phyloP scores from a whole-genome alignment of 192 early-diverging fungal species.

The Linnemannia zychae region DNA sequence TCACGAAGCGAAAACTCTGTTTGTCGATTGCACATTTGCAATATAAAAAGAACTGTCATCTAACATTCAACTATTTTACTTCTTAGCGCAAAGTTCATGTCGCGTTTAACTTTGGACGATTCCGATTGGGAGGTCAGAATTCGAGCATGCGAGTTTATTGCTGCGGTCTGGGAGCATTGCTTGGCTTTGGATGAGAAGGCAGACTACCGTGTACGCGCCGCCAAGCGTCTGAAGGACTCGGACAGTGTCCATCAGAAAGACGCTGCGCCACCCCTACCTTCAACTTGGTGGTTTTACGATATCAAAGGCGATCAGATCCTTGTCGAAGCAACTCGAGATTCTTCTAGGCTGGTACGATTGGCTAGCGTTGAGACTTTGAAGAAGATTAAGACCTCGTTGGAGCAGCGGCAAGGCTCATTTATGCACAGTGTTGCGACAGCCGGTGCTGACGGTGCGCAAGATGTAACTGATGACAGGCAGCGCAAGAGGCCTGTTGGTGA shows the following conservation, averaged over 20 bases:
- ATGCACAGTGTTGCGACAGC: neutral
- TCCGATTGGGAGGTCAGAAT: slow-evolving; percentile 66
- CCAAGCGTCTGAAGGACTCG: slow-evolving; percentile 41
- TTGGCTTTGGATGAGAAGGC: slow-evolving; percentile 39
- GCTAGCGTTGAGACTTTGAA: slow-evolving; percentile 49
- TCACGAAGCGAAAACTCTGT: too few relatives aligned
- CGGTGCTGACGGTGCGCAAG: neutral
- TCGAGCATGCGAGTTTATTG: slow-evolving; percentile 61
- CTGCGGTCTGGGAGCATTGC: slow-evolving; percentile 61
- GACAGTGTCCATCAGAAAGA: neutral
- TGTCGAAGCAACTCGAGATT: slow-evolving; percentile 48
- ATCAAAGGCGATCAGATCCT: slow-evolving; percentile 61
- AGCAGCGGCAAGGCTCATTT: slow-evolving; percentile 11
- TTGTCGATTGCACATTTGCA: too few relatives aligned
- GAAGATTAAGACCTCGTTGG: slow-evolving; percentile 30
- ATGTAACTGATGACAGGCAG: slow-evolving; percentile 26
- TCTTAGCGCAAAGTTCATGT: slow-evolving; percentile 55
- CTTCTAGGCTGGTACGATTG: slow-evolving; percentile 40
- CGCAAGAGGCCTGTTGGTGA: slow-evolving; percentile 2
- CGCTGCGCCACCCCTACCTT: slow-evolving; percentile 7
- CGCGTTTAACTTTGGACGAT: slow-evolving; percentile 61
- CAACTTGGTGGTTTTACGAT: slow-evolving; percentile 58
- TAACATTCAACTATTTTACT: neutral
- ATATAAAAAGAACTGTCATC: neutral
- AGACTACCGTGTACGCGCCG: slow-evolving; percentile 30